Evolutionary conservation across 2,329 filamentous ascomycete species (phyloP).

Genomic region (Leptographium radiaticola): DNA sequence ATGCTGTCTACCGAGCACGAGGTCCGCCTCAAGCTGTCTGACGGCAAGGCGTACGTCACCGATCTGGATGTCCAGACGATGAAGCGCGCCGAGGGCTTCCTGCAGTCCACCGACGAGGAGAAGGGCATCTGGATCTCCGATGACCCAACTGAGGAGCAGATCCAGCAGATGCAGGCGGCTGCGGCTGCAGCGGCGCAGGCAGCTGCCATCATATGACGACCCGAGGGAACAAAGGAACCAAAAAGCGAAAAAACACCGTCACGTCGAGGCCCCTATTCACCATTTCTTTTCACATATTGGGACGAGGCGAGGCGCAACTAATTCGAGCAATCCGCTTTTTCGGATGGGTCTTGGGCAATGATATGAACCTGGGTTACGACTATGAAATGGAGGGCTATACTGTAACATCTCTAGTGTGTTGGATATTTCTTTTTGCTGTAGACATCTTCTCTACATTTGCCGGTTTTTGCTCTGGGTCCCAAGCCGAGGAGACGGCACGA

Average conservation of each 20-base stretch:
- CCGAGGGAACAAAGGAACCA: neutral
- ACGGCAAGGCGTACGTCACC: slow-evolving; percentile 71
- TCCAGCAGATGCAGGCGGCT: slow-evolving; percentile 36
- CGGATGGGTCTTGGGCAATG: neutral
- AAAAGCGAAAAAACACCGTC: neutral
- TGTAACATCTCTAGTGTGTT: neutral
- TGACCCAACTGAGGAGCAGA: slow-evolving; percentile 49
- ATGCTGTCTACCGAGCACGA: slow-evolving; percentile 94
- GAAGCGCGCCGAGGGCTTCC: slow-evolving; percentile 75
- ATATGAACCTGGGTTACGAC: slow-evolving; percentile 2
- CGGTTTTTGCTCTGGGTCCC: neutral
- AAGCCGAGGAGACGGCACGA: neutral
- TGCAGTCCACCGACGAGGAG: slow-evolving; percentile 68
- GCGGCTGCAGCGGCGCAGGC: neutral
- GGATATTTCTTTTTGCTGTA: neutral
- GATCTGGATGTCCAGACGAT: slow-evolving; percentile 88
- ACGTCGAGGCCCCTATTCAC: neutral
- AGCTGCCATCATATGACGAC: neutral
- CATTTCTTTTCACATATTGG: neutral
- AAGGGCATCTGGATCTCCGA: slow-evolving; percentile 74
- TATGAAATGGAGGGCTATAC: neutral
- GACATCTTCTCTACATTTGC: neutral
- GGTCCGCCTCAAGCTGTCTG: slow-evolving; percentile 69
- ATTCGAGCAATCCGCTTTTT: neutral
- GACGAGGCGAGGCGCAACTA: slow-evolving; percentile 3